Conservation (phyloP, 23 red algal genomes). For the Gracilariopsis chorda region DNA sequence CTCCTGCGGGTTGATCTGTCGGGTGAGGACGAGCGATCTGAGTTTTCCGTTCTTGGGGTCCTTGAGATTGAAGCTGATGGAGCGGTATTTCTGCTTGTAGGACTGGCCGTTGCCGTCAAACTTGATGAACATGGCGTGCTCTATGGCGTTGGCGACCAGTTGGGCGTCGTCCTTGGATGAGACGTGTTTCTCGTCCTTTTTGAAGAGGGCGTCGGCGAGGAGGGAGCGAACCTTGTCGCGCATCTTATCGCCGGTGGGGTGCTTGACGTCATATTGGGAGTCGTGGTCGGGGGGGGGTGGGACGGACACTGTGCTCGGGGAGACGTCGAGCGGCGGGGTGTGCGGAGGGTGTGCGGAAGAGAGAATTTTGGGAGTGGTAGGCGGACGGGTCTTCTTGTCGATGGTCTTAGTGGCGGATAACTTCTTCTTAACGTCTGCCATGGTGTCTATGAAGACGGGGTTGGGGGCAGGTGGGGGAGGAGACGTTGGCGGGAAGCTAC, state of each 20-base stretch:
- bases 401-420: constrained; percentile 14
- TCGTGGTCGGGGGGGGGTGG: background rate
- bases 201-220: constrained; percentile 56
- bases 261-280: constrained; percentile 31
- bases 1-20: constrained; percentile 56
- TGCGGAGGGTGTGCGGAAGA: background rate
- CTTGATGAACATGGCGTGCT: constrained; percentile 64
- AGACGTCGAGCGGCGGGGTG: background rate
- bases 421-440: constrained; percentile 25
- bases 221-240: constrained; percentile 77
- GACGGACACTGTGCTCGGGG: background rate
- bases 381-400: background rate
- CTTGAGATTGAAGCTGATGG: constrained; percentile 89
- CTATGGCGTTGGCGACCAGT: constrained; percentile 61
- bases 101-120: constrained; percentile 27
- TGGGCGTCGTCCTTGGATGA: background rate
- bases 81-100: constrained; percentile 86
- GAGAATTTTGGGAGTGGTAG: background rate
- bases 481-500: background rate
- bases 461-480: background rate
- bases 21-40: constrained; percentile 42
- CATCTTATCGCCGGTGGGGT: constrained; percentile 62
- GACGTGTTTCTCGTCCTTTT: constrained; percentile 28
- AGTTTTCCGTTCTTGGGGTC: constrained; percentile 83
- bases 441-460: no score